Evolutionary conservation across 805 yeast species (phyloP).

Genomic region (Lachancea thermotolerans): DNA sequence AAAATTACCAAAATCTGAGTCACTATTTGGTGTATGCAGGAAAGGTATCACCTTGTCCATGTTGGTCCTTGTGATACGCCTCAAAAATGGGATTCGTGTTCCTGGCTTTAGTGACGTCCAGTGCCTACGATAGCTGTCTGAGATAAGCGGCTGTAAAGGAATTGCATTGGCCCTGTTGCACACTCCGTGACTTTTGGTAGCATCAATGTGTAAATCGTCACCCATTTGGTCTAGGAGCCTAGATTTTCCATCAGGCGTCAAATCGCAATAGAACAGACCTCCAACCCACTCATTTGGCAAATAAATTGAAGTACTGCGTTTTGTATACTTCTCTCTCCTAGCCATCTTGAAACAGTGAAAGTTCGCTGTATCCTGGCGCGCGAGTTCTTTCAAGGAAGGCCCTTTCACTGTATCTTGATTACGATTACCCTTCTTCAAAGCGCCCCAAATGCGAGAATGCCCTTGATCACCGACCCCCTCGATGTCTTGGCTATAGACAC

Average conservation of each 20-base stretch:
- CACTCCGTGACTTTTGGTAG: neutral
- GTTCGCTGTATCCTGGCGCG: slow-evolving; percentile 11
- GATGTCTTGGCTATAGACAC: slow-evolving; percentile 24
- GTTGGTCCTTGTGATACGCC: slow-evolving; percentile 18
- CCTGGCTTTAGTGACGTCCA: slow-evolving; percentile 37
- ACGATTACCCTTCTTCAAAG: slow-evolving; percentile 1
- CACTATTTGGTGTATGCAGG: slow-evolving; percentile 41
- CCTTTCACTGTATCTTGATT: neutral
- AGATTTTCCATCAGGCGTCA: slow-evolving; percentile 27
- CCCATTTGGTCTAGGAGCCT: slow-evolving; percentile 15
- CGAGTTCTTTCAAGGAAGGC: neutral
- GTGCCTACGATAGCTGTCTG: slow-evolving; percentile 45
- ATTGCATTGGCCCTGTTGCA: slow-evolving; percentile 34
- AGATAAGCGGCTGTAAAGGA: slow-evolving; percentile 53
- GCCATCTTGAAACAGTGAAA: slow-evolving; percentile 51
- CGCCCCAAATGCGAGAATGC: neutral
- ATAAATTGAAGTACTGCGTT: slow-evolving; percentile 39
- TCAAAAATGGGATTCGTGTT: slow-evolving; percentile 11
- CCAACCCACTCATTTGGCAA: slow-evolving; percentile 59
- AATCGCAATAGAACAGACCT: slow-evolving; percentile 49
- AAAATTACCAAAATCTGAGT: neutral
- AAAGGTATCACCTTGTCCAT: slow-evolving; percentile 49
- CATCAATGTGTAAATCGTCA: slow-evolving; percentile 5
- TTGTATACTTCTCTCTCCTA: slow-evolving; percentile 48
- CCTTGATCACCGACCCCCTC: neutral